Evolutionary conservation across 768 basidiomycete genomes (phyloP).

Genomic region (Tulasnella calospora): DNA sequence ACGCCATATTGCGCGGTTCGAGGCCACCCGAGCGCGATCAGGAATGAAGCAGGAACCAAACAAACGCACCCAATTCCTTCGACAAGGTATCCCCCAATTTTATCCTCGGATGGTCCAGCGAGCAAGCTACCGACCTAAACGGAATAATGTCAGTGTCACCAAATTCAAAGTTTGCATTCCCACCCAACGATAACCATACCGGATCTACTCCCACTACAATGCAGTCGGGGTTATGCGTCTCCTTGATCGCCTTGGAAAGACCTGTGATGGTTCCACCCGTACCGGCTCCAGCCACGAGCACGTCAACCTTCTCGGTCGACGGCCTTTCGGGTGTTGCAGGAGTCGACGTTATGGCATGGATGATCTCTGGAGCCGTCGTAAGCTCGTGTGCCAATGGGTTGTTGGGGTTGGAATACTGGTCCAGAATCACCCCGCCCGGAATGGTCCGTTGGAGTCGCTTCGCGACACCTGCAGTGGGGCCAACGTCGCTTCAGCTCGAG

Average conservation of each 20-base stretch:
- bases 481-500: slow-evolving; percentile 69
- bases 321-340: slow-evolving; percentile 53
- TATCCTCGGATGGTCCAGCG: slow-evolving; percentile 53
- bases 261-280: slow-evolving; percentile 97
- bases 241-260: slow-evolving; percentile 71
- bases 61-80: slow-evolving; percentile 80
- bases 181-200: slow-evolving; percentile 42
- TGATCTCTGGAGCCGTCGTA: slow-evolving; percentile 88
- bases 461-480: slow-evolving; percentile 66
- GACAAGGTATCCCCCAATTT: slow-evolving; percentile 60
- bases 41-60: not conserved
- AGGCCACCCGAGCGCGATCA: not conserved
- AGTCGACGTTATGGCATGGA: slow-evolving; percentile 64
- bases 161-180: not conserved
- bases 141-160: not conserved
- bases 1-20: slow-evolving; percentile 1
- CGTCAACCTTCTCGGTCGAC: slow-evolving; percentile 73
- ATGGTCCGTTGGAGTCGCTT: slow-evolving; percentile 69
- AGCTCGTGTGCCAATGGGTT: slow-evolving; percentile 90
- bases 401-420: slow-evolving; percentile 68
- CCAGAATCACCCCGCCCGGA: slow-evolving; percentile 80
- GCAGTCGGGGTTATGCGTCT: slow-evolving; percentile 64
- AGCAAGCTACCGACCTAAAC: slow-evolving; percentile 79
- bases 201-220: slow-evolving; percentile 88
- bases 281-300: slow-evolving; percentile 79